phyloP scores from a whole-genome alignment of 192 early-diverging fungal genomes.

The Backusella westeae region DNA sequence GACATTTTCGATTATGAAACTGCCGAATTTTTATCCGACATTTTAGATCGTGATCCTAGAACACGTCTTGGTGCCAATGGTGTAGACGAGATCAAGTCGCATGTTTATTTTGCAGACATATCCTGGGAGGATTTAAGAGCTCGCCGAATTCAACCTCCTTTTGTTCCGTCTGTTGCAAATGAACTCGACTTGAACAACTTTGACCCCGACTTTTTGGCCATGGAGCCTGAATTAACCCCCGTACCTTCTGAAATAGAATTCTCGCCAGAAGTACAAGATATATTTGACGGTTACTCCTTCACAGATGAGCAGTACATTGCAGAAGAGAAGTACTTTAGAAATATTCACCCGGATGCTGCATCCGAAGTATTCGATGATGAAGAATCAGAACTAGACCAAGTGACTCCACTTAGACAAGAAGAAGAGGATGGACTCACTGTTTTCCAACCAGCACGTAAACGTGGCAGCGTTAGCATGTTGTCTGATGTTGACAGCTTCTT shows the following conservation, averaged over 20 bases:
- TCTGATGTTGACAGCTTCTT: slow-evolving; percentile 27
- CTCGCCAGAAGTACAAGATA: slow-evolving; percentile 29
- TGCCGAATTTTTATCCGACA: slow-evolving; percentile 41
- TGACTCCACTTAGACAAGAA: not conserved
- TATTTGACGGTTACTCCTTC: slow-evolving; percentile 39
- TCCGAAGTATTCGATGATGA: slow-evolving; percentile 27
- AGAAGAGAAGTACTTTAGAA: not conserved
- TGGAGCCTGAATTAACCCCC: slow-evolving; percentile 45
- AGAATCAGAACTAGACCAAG: slow-evolving; percentile 13
- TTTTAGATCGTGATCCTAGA: slow-evolving; percentile 54
- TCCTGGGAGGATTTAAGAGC: slow-evolving; percentile 71
- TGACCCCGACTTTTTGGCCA: slow-evolving; percentile 49
- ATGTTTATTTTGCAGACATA: slow-evolving; percentile 70
- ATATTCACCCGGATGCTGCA: not conserved
- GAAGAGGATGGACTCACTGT: not conserved
- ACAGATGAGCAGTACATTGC: slow-evolving; percentile 17
- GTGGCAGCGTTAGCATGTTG: slow-evolving; percentile 35
- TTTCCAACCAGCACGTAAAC: slow-evolving; percentile 28
- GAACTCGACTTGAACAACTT: slow-evolving; percentile 51
- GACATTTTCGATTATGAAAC: slow-evolving; percentile 39
- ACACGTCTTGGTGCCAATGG: slow-evolving; percentile 67
- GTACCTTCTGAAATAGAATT: slow-evolving; percentile 24
- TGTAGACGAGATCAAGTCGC: slow-evolving; percentile 63
- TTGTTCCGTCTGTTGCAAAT: slow-evolving; percentile 53
- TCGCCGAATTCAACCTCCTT: slow-evolving; percentile 61